These are phyloP conservation scores for Fusarium chlamydosporum DNA, from an alignment of 2,329 filamentous ascomycete species.

Conservation along the genomic window DNA sequence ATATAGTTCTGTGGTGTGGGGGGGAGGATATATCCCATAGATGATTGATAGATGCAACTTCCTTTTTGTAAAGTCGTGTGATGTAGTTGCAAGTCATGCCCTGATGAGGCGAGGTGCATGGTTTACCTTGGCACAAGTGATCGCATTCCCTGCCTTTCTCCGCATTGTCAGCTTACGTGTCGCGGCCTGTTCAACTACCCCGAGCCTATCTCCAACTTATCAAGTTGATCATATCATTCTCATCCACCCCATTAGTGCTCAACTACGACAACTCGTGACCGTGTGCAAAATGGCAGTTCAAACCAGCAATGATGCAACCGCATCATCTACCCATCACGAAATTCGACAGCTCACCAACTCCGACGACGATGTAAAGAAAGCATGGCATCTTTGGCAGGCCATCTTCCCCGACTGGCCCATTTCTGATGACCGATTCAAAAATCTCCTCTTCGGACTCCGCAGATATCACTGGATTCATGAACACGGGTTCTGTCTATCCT, in stretches of 20 bases:
- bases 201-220: neutral
- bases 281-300: constrained; percentile 3
- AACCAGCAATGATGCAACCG: neutral
- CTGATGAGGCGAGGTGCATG: neutral
- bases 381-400: constrained; percentile 43
- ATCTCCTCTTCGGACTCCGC: constrained; percentile 10
- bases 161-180: constrained; percentile 27
- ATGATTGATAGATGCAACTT: constrained; percentile 8
- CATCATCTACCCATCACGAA: constrained; percentile 3
- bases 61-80: neutral
- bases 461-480: constrained; percentile 39
- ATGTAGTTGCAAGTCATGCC: neutral
- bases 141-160: constrained; percentile 20
- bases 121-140: neutral
- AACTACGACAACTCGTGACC: neutral
- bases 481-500: constrained; percentile 41
- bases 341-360: constrained; percentile 28
- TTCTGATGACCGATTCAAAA: constrained; percentile 13
- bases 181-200: neutral
- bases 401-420: constrained; percentile 46
- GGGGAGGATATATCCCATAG: constrained; percentile 29
- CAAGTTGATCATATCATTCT: neutral
- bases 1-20: too few relatives aligned
- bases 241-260: neutral
- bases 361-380: constrained; percentile 33